These are phyloP conservation scores for Kwoniella dejecticola DNA, from an alignment of 768 basidiomycete species.

Conservation along the genomic window DNA sequence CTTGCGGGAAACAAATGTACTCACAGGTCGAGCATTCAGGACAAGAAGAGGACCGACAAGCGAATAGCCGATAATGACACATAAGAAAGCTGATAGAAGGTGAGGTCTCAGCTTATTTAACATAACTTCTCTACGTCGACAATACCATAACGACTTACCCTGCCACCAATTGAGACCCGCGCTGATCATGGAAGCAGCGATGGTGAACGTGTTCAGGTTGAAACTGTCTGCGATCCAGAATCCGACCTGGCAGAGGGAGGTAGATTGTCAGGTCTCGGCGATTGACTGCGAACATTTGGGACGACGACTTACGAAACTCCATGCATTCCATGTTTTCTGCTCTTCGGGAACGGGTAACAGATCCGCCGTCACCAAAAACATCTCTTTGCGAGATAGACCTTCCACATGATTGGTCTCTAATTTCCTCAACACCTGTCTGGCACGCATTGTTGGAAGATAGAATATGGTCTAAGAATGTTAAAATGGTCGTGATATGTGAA, in stretches of 20 bases:
- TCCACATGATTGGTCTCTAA: slow-evolving; percentile 63
- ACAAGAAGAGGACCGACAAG: slow-evolving; percentile 71
- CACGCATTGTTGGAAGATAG: slow-evolving; percentile 10
- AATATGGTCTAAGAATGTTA: no score
- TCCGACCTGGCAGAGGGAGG: slow-evolving; percentile 17
- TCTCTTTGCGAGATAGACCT: slow-evolving; percentile 62
- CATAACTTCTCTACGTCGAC: background rate
- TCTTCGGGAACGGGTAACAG: slow-evolving; percentile 67
- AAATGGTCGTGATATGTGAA: no score
- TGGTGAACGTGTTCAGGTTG: slow-evolving; percentile 55
- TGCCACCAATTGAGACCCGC: slow-evolving; percentile 49
- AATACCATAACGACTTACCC: background rate
- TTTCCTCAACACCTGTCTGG: slow-evolving; percentile 30
- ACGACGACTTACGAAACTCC: slow-evolving; percentile 70
- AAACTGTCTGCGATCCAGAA: slow-evolving; percentile 79
- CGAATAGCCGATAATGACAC: slow-evolving; percentile 60
- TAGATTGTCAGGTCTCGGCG: no score
- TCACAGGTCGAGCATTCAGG: slow-evolving; percentile 68
- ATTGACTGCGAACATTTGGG: slow-evolving; percentile 41
- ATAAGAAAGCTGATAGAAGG: slow-evolving; percentile 69
- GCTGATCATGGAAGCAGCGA: slow-evolving; percentile 52
- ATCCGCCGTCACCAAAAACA: slow-evolving; percentile 70
- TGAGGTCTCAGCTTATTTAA: background rate
- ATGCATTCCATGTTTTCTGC: slow-evolving; percentile 67
- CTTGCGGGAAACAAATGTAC: background rate